Evolutionary conservation across 306 rosid genomes (phyloP).

Genomic region (Pueraria montana): DNA sequence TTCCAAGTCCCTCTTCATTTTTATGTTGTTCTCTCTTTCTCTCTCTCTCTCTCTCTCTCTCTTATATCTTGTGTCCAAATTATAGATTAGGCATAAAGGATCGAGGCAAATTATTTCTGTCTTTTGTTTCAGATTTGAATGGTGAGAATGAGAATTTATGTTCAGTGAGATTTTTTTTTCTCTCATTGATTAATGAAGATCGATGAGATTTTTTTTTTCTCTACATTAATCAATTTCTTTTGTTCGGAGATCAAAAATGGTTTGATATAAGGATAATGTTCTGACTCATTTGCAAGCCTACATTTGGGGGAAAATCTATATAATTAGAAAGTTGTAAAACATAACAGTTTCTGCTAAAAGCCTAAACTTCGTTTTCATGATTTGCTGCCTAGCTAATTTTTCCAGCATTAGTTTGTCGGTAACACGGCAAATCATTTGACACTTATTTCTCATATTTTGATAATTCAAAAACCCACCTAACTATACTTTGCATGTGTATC

Average conservation of each 20-base stretch:
- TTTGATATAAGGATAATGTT: conserved; percentile 12
- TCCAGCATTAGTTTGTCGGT: conserved; percentile 59
- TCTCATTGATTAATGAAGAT: no score
- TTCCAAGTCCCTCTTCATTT: conserved; percentile 52
- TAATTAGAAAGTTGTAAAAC: conserved; percentile 26
- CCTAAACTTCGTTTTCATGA: conserved; percentile 54
- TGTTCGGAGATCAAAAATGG: conserved; percentile 2
- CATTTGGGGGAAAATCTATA: conserved; percentile 6
- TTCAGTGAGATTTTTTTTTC: not conserved
- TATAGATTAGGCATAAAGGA: not conserved
- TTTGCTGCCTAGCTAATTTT: conserved; percentile 45
- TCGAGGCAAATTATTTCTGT: not conserved
- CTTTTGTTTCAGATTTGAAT: conserved; percentile 26
- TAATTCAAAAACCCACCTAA: conserved; percentile 43
- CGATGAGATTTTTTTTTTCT: not conserved
- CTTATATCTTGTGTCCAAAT: not conserved
- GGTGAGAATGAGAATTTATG: conserved; percentile 4
- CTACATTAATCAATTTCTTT: not conserved
- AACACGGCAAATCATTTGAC: conserved; percentile 57
- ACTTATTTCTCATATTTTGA: conserved; percentile 26
- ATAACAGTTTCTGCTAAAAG: conserved; percentile 45
- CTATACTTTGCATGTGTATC: conserved; percentile 23
- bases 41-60: not conserved
- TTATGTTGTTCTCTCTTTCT: not conserved
- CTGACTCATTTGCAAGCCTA: conserved; percentile 16